Evolutionary conservation across 352 stramenopile genomes (phyloP).

Genomic region (Hyaloperonospora brassicae): DNA sequence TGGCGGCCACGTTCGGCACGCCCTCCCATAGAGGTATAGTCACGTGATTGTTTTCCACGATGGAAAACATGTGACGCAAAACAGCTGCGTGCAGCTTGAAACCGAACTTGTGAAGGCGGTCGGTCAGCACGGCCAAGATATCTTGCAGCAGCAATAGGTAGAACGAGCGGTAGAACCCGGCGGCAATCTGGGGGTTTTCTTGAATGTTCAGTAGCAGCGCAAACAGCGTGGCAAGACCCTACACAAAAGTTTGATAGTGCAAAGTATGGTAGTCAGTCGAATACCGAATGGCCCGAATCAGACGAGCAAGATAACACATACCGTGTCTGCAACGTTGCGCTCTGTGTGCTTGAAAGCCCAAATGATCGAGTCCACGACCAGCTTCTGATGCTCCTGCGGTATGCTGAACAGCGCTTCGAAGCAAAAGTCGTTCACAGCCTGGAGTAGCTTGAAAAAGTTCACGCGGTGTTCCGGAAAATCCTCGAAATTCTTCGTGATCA

Average conservation of each 20-base stretch:
- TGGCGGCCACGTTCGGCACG: conserved; percentile 51
- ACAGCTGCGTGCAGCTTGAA: conserved; percentile 98
- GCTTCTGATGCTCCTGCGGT: conserved; percentile 94
- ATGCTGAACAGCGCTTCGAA: conserved; percentile 97
- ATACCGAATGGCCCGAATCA: background rate
- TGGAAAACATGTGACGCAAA: conserved; percentile 96
- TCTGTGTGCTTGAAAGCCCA: conserved; percentile 99
- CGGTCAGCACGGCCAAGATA: conserved; percentile 96
- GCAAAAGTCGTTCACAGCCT: conserved; percentile 92
- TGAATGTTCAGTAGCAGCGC: conserved; percentile 95
- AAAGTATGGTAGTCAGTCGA: background rate
- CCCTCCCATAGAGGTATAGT: conserved; percentile 93
- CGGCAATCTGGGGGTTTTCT: conserved; percentile 89
- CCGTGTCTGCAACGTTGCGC: conserved; percentile 95
- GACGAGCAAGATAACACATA: conserved; percentile 19
- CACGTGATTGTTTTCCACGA: conserved; percentile 95
- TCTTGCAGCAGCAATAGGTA: conserved; percentile 91
- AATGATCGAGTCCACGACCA: conserved; percentile 98
- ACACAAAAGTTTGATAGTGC: background rate
- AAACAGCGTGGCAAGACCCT: conserved; percentile 94
- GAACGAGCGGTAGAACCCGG: conserved; percentile 98
- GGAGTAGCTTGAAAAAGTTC: conserved; percentile 98
- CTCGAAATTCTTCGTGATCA: conserved; percentile 99
- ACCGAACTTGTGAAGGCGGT: conserved; percentile 97
- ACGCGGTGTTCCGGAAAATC: conserved; percentile 98